phyloP scores from a whole-genome alignment of 2,329 filamentous ascomycete genomes.

The Aspergillus aculeatus region DNA sequence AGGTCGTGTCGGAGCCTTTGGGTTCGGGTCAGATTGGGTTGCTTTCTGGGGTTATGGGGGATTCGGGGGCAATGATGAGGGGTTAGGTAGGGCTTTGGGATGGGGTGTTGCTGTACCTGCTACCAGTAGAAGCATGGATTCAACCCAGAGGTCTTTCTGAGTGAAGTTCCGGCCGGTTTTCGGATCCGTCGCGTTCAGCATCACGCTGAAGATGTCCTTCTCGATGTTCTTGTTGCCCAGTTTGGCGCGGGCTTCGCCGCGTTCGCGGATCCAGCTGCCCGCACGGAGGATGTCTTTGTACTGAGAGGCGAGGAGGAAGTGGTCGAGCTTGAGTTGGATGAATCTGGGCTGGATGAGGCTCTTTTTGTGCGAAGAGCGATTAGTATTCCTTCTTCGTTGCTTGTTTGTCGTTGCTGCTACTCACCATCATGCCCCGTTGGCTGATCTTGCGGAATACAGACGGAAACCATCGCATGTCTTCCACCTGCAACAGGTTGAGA shows the following conservation, averaged over 20 bases:
- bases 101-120: background rate
- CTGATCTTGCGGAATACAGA: background rate
- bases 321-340: background rate
- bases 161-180: background rate
- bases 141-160: slow-evolving; percentile 6
- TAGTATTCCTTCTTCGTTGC: background rate
- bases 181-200: background rate
- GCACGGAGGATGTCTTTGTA: background rate
- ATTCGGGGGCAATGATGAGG: background rate
- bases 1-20: slow-evolving; percentile 5
- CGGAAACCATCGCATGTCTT: background rate
- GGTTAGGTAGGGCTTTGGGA: background rate
- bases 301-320: background rate
- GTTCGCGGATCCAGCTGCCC: background rate
- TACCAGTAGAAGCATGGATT: background rate
- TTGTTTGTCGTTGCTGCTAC: background rate
- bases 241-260: background rate
- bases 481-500: background rate
- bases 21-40: too few species aligned
- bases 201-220: background rate
- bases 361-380: background rate
- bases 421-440: background rate
- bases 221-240: background rate
- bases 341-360: background rate
- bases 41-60: too few species aligned